phyloP scores from a whole-genome alignment of 805 yeast species.

The Debaryomyces hansenii region DNA sequence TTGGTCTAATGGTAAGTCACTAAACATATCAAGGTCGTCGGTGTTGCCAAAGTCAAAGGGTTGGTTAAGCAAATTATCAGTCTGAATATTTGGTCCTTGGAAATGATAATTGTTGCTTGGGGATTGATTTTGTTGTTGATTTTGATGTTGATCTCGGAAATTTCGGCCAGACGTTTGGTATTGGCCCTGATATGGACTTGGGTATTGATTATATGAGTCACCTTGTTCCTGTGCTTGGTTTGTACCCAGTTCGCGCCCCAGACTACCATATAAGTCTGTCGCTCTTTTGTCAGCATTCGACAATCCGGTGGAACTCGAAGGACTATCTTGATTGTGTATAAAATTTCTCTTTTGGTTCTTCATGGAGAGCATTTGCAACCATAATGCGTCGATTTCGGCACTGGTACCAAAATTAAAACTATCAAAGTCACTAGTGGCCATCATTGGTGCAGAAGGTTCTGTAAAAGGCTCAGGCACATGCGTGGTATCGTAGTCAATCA shows the following conservation, averaged over 20 bases:
- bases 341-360: constrained; percentile 7
- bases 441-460: not conserved
- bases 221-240: not conserved
- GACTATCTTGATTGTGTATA: no score
- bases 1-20: constrained; percentile 9
- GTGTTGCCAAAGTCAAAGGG: not conserved
- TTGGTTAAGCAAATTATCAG: not conserved
- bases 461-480: not conserved
- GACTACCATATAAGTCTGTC: no score
- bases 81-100: not conserved
- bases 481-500: not conserved
- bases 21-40: constrained; percentile 8
- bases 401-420: constrained; percentile 15
- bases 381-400: constrained; percentile 26
- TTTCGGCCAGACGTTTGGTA: not conserved
- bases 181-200: not conserved
- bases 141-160: not conserved
- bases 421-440: constrained; percentile 9
- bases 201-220: not conserved
- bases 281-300: no score
- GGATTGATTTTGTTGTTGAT: not conserved
- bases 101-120: not conserved
- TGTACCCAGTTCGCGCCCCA: no score
- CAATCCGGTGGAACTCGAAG: no score
- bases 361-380: constrained; percentile 28